Evolutionary conservation across 305 asterid species (phyloP), one percentile per base, ranked within the genome.

Genomic region (Petunia hybrid): DNA sequence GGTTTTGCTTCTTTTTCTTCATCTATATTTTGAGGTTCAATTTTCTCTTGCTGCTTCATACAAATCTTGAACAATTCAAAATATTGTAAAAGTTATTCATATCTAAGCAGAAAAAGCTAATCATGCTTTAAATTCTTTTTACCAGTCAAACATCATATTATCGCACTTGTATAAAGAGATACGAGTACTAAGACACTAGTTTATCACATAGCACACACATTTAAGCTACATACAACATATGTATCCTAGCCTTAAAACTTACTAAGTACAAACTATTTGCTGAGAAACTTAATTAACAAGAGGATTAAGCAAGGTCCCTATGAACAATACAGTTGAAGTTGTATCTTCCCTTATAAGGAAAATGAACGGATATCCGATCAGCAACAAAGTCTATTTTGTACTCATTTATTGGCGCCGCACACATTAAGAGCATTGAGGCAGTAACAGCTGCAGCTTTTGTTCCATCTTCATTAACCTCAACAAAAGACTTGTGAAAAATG

Each of bases 381-480:
- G 97, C 98, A 8, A 94, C 97, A 51, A 94, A 94, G 66, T 92
- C 94, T 43, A 87, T 9, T 38, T 73, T 79, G 2, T 89, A 89
- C 2, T 80, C 87, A 0, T 22, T 22, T 5, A 0, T 66, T 80
- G 40, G 5, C n/a, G 31, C 80, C 81, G 56, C 3, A 67, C 73
- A 66, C 0, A 70, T 40, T 64, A 10, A 4, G 82, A 22, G 31
- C 31, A 22, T 87, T 38, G 31, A 89, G 56, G 89, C 95, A 41
- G 94, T 76, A 14, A 88, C 94, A 75, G 97, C 91, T 5, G 92
- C 97, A 68, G 98, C 98, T 85, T 92, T 93, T 0, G 98, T 94
- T 42, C 97, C 98, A 88, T 89, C 97, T 79, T 94, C 98, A 8
- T 92, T 94, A 65, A 94, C 95, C 84, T 94, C 98, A 12, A 92